Conservation (phyloP, 1,139 yeast genomes). For the Debaryomycetaceae sp. region DNA sequence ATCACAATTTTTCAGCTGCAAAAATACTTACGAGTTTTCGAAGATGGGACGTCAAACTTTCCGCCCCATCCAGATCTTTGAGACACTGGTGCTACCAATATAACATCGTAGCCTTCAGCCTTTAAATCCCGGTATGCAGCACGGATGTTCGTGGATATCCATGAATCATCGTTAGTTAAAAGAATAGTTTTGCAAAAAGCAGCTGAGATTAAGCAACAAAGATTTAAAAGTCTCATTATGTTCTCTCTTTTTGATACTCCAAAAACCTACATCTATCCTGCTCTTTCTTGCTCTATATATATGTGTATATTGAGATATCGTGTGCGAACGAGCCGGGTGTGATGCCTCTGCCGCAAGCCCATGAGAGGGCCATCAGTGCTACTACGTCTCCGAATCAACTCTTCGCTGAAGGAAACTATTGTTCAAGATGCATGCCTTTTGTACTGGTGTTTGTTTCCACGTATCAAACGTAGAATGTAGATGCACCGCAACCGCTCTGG, state of each 20-base stretch:
- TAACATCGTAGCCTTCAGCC: conserved; percentile 25
- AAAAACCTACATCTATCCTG: background rate
- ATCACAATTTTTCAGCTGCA: background rate
- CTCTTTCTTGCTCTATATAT: background rate
- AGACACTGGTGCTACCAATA: conserved; percentile 31
- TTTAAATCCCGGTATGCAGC: conserved; percentile 29
- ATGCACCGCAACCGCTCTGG: background rate
- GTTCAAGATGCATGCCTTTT: background rate
- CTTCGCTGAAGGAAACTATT: background rate
- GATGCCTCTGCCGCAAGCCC: too few species aligned
- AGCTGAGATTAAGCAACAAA: background rate
- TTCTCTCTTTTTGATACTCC: background rate
- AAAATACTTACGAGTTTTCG: conserved; percentile 7
- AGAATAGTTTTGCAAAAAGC: conserved; percentile 20
- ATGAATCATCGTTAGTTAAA: conserved; percentile 32
- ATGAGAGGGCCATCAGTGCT: too few species aligned
- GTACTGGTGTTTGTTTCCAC: background rate
- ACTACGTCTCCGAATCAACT: background rate
- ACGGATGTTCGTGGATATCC: conserved; percentile 31
- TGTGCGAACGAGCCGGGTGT: too few species aligned
- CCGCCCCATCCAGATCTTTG: conserved; percentile 32
- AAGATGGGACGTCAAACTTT: conserved; percentile 24
- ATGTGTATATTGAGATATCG: too few species aligned
- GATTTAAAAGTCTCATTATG: background rate
- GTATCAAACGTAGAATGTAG: background rate